Base-by-base conservation (phyloP, 2,329 filamentous ascomycete genomes). In the Aspergillus fischeri region DNA sequence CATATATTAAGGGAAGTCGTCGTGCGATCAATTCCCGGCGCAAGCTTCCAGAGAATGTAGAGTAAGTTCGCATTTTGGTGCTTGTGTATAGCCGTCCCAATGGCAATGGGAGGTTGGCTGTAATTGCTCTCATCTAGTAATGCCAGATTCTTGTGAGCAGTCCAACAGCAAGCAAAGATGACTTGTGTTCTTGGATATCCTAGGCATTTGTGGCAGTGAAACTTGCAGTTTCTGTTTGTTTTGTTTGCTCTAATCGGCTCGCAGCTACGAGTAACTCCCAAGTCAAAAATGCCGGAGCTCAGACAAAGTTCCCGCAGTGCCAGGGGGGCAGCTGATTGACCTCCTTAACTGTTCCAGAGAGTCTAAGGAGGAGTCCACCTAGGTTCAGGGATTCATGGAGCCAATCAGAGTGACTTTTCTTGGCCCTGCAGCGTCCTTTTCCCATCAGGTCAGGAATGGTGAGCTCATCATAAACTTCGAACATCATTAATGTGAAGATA, bases 341-440 rank as follows among this genome's bases (percentile, higher is more conserved):
- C 24, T 14, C 20, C 10, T 24, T 47, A 17, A 38, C 5, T 17
- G 32, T 38, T 17, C 41, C 41, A 21, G 41, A 44, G 8, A 44
- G 3, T 21, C 41, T 20, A 10, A 20, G 41, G 10, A 44, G 10
- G n/a, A 20, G 21, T 21, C 10, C 21, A 44, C n/a, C 41, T 24
- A 25, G 9, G 14, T 44, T 11, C 20, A 10, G 41, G 32, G 21
- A 55, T 20, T 27, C 44, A 70, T 70, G 67, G 55, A 60, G 52
- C 64, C 63, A 32, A 59, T 71, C 48, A 68, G 62, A 55, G 71
- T 77, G 41, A 81, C 84, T 45, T 90, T 84, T 67, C 72, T 90
- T 29, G 86, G 86, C 7, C 86, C 86, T 3, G 72, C 79, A 63
- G 84, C 84, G 25, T 88, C 86, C 35, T 89, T 88, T 69, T 88